Evolutionary conservation across 208 protist species (phyloP), one percentile per base, ranked within the genome.

Genomic region (Leishmania aethiopica): DNA sequence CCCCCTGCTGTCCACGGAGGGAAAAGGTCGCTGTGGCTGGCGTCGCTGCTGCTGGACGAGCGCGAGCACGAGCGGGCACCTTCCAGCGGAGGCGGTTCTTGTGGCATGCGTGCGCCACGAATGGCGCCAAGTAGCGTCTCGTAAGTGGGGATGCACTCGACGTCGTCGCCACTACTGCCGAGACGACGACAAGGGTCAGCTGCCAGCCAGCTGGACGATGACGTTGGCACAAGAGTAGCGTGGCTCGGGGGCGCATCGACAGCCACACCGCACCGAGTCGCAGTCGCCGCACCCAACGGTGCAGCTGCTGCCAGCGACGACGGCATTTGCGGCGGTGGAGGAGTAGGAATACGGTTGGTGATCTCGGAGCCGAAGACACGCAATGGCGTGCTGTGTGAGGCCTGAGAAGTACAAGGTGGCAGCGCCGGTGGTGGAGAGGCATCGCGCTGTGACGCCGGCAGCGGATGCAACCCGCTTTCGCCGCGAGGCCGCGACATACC

Each of bases 341-440:
- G 75, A 0, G 75, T 70, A 37, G 75, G 40, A 45, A 40, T 47
- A 40, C 59, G 75, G 60, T 79, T 79, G 3, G 75, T 79, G 59
- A 79, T 71, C 19, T 79, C 75, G 13, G 75, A 3, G 25, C 53
- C 75, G n/a, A 79, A 70, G 28, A 79, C 25, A 59, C 75, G 75
- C 55, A 2, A 15, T 11, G 53, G 45, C 3, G 59, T 40, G 6
- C n/a, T 60, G 13, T 0, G 75, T 1, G 59, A 28, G 10, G 15
- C 10, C 28, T 40, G 74, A 32, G 74, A n/a, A 1, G 3, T 25
- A 11, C 74, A 78, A 25, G 0, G 57, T 2, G 17, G 74, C 59
- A 51, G 53, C 35, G 28, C 1, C 40, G 32, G 75, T 10, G 75
- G 32, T 10, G 75, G 75, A 32, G 75, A 70, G 6, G 59, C 37